These are phyloP conservation scores for Apiotrichum brassicae DNA, from an alignment of 1,284 basidiomycete species.

Conservation along the genomic window DNA sequence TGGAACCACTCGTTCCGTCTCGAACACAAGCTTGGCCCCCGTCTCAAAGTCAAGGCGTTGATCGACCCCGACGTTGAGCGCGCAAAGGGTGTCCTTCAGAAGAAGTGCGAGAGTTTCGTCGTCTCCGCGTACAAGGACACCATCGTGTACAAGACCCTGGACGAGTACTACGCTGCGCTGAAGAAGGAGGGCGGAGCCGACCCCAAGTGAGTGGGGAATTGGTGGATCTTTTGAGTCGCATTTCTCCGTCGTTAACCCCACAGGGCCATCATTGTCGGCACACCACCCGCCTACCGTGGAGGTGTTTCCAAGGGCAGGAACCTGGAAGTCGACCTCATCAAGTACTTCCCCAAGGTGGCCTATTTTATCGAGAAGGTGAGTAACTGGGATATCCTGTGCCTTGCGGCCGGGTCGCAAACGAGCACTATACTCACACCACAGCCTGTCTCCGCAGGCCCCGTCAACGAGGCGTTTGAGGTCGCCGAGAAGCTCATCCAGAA, in stretches of 20 bases:
- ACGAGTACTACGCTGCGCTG: constrained; percentile 72
- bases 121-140: constrained; percentile 91
- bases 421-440: neutral
- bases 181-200: constrained; percentile 44
- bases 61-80: constrained; percentile 86
- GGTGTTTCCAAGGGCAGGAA: constrained; percentile 70
- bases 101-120: constrained; percentile 92
- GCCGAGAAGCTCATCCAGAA: constrained; percentile 61
- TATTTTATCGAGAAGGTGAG: constrained; percentile 79
- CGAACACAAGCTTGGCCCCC: constrained; percentile 89
- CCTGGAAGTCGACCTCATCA: constrained; percentile 82
- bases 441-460: constrained; percentile 78
- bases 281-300: constrained; percentile 89
- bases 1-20: constrained; percentile 80
- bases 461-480: constrained; percentile 54
- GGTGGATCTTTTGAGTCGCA: too few species aligned
- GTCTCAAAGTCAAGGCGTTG: constrained; percentile 90
- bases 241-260: neutral
- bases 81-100: constrained; percentile 70
- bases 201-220: constrained; percentile 46
- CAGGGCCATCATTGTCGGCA: constrained; percentile 77
- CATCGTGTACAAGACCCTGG: constrained; percentile 75
- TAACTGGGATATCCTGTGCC: too few species aligned
- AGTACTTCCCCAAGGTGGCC: constrained; percentile 82
- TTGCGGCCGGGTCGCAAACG: too few species aligned